These are phyloP conservation scores for Seiridium cupressi DNA, from an alignment of 2,329 filamentous ascomycete species.

Conservation along the genomic window DNA sequence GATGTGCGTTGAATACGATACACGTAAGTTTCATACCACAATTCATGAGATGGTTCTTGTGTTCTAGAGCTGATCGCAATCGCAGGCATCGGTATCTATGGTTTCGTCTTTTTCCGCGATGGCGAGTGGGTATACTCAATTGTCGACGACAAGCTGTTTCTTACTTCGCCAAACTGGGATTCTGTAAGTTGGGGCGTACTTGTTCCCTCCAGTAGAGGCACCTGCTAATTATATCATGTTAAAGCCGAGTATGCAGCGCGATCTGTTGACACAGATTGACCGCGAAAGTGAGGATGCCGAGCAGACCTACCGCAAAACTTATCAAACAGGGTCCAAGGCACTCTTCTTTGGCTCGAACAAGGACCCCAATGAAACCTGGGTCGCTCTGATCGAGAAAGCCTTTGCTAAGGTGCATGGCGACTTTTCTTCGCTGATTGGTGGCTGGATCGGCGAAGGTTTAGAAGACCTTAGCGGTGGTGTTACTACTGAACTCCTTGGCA, in stretches of 20 bases:
- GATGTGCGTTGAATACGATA: slow-evolving; percentile 74
- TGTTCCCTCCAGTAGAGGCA: background rate
- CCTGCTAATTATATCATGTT: background rate
- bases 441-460: slow-evolving; percentile 63
- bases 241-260: slow-evolving; percentile 65
- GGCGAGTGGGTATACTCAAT: slow-evolving; percentile 92
- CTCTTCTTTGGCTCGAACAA: slow-evolving; percentile 77
- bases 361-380: slow-evolving; percentile 78
- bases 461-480: slow-evolving; percentile 67
- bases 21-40: slow-evolving; percentile 30
- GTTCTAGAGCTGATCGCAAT: slow-evolving; percentile 33
- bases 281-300: slow-evolving; percentile 71
- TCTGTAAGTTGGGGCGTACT: slow-evolving; percentile 34
- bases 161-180: slow-evolving; percentile 80
- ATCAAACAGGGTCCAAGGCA: slow-evolving; percentile 74
- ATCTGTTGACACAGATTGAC: slow-evolving; percentile 73
- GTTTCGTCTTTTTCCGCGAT: slow-evolving; percentile 85
- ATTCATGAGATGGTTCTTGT: too few species aligned
- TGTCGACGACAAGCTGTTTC: slow-evolving; percentile 85
- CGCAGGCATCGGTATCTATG: slow-evolving; percentile 71
- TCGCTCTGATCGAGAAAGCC: slow-evolving; percentile 77
- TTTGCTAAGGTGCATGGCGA: slow-evolving; percentile 84
- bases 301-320: slow-evolving; percentile 66
- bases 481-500: slow-evolving; percentile 65
- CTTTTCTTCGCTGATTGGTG: slow-evolving; percentile 68